phyloP scores from a whole-genome alignment of 2,329 filamentous ascomycete genomes.

The Penicillium sp. region DNA sequence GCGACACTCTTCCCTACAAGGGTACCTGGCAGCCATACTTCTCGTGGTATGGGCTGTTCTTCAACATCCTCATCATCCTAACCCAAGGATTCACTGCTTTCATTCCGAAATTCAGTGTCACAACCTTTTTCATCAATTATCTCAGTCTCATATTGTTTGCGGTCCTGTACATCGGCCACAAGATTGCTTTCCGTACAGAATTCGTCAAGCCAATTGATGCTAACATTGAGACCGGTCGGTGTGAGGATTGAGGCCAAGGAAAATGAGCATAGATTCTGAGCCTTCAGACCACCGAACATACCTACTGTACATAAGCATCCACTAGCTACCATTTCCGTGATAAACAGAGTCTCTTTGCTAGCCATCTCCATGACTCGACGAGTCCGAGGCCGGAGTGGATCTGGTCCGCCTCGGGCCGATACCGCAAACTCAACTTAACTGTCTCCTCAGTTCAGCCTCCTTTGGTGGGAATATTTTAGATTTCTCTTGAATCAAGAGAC shows the following conservation, averaged over 20 bases:
- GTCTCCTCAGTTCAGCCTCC: too few relatives aligned
- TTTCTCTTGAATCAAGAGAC: too few relatives aligned
- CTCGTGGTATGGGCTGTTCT: slow-evolving; percentile 9
- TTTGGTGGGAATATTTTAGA: too few relatives aligned
- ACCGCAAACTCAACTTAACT: too few relatives aligned
- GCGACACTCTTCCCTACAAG: slow-evolving; percentile 6
- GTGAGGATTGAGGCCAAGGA: background rate
- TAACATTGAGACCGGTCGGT: slow-evolving; percentile 1
- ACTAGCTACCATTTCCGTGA: too few relatives aligned
- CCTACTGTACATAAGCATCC: too few relatives aligned
- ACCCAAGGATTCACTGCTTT: slow-evolving; percentile 10
- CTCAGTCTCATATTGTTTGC: slow-evolving; percentile 6
- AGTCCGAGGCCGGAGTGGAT: too few relatives aligned
- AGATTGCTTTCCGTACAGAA: background rate
- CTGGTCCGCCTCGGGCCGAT: too few relatives aligned
- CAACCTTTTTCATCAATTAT: slow-evolving; percentile 8
- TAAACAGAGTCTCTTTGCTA: too few relatives aligned
- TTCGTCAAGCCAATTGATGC: slow-evolving; percentile 5
- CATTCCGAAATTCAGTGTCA: slow-evolving; percentile 6
- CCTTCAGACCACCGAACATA: too few relatives aligned
- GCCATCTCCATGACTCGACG: too few relatives aligned
- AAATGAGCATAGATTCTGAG: too few relatives aligned
- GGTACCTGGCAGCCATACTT: slow-evolving; percentile 5
- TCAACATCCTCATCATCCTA: slow-evolving; percentile 5
- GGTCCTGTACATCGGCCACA: slow-evolving; percentile 4